Conservation (phyloP, 2,329 filamentous ascomycete species). For the Metarhizium album region DNA sequence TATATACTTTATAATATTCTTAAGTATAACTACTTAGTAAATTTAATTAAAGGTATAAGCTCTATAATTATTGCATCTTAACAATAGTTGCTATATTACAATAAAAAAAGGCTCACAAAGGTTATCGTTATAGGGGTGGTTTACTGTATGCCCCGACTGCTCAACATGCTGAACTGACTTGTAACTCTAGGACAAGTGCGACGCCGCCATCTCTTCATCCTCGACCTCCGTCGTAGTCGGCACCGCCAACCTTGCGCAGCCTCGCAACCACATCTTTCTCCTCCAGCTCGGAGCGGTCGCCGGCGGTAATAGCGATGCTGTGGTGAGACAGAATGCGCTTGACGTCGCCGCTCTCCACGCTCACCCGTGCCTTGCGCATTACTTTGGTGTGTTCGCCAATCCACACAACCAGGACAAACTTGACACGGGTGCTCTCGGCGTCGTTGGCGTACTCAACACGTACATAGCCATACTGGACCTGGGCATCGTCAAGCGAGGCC, state of each 20-base stretch:
- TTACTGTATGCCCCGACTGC: not conserved
- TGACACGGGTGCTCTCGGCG: slow-evolving; percentile 56
- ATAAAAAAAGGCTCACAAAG: too few species aligned
- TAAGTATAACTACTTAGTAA: too few species aligned
- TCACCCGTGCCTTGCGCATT: slow-evolving; percentile 60
- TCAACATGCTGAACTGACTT: not conserved
- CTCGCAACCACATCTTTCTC: slow-evolving; percentile 49
- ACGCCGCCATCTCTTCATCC: slow-evolving; percentile 25
- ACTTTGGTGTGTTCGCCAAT: slow-evolving; percentile 54
- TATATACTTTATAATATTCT: too few species aligned
- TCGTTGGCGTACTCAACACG: slow-evolving; percentile 62
- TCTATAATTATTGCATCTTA: too few species aligned
- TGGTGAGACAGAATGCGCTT: slow-evolving; percentile 54
- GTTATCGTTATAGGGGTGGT: too few species aligned
- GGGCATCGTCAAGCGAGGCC: slow-evolving; percentile 41
- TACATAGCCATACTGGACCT: slow-evolving; percentile 57
- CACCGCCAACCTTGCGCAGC: slow-evolving; percentile 56
- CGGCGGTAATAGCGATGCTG: slow-evolving; percentile 53
- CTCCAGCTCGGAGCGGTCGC: slow-evolving; percentile 48
- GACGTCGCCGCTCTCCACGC: slow-evolving; percentile 55
- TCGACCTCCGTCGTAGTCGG: slow-evolving; percentile 59
- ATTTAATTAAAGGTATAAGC: too few species aligned
- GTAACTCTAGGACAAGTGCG: not conserved
- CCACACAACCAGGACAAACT: slow-evolving; percentile 59
- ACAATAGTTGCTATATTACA: too few species aligned